Percentiles rank a stretch among this genome's conserved stretches.
These are phyloP conservation scores for Cyclotella choctawhatcheeana DNA, from an alignment of 108 stramenopile genomes.

Conservation along the genomic window DNA sequence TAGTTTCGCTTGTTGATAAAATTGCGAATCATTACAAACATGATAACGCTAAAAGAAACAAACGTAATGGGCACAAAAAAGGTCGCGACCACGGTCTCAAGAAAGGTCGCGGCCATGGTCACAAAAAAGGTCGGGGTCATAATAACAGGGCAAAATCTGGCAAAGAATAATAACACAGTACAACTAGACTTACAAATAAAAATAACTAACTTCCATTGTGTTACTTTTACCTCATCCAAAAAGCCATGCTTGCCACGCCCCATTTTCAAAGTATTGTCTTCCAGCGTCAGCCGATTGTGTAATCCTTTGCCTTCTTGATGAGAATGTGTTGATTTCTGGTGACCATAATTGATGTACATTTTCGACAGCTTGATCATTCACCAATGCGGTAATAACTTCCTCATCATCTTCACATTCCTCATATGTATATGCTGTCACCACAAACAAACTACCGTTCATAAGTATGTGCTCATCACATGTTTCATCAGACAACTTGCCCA, in stretches of 20 bases:
- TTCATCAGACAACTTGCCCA: slow-evolving; percentile 1
- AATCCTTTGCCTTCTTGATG: slow-evolving; percentile 55
- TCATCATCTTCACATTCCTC: slow-evolving; percentile 84
- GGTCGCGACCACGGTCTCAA: neutral
- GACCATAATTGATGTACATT: slow-evolving; percentile 61
- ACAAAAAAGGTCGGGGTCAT: too few relatives aligned
- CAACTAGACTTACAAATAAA: too few relatives aligned
- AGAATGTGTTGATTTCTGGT: slow-evolving; percentile 75
- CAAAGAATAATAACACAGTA: too few relatives aligned
- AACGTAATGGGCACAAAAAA: neutral
- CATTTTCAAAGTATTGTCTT: slow-evolving; percentile 76
- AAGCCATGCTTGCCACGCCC: slow-evolving; percentile 87
- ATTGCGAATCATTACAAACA: slow-evolving; percentile 33
- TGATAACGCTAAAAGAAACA: neutral
- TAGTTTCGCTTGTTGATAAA: slow-evolving; percentile 31
- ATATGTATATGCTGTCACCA: slow-evolving; percentile 84
- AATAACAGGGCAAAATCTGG: too few relatives aligned
- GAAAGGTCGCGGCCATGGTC: too few relatives aligned
- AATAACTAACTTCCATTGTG: too few relatives aligned
- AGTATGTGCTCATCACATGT: slow-evolving; percentile 6
- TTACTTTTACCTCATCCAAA: slow-evolving; percentile 45
- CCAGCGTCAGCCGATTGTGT: slow-evolving; percentile 59
- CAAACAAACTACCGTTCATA: slow-evolving; percentile 46
- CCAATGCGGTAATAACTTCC: slow-evolving; percentile 53
- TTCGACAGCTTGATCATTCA: slow-evolving; percentile 34